A percentile compares a stretch with the other conserved stretches of the same genome.
phyloP scores from a whole-genome alignment of 306 rosid species.

The Cucurbita moschata region DNA sequence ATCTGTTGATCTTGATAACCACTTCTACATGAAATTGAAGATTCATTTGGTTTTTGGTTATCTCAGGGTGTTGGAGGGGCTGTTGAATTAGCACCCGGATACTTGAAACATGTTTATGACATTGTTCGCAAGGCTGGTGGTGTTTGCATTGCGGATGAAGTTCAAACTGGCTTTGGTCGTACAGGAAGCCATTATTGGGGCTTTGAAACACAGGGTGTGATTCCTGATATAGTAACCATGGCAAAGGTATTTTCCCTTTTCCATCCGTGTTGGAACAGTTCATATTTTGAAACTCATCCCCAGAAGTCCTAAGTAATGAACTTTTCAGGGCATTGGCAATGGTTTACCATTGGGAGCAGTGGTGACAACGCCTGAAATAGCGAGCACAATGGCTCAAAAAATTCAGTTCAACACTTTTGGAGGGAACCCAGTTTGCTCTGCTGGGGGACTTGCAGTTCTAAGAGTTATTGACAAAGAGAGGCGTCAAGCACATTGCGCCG shows the following conservation, averaged over 20 bases:
- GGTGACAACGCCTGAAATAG: conserved; percentile 86
- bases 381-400: conserved; percentile 64
- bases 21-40: background rate
- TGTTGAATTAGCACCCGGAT: conserved; percentile 79
- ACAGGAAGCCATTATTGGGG: conserved; percentile 96
- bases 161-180: conserved; percentile 94
- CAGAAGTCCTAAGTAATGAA: background rate
- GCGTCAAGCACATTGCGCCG: conserved; percentile 66
- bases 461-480: conserved; percentile 73
- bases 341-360: conserved; percentile 91
- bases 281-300: background rate
- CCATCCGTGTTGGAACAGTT: background rate
- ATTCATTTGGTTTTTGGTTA: background rate
- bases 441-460: conserved; percentile 84
- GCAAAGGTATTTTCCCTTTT: conserved; percentile 50
- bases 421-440: conserved; percentile 91
- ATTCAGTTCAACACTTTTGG: conserved; percentile 74
- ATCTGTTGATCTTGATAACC: background rate
- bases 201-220: conserved; percentile 75
- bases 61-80: conserved; percentile 86
- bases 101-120: conserved; percentile 69
- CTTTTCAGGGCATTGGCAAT: conserved; percentile 76
- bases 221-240: conserved; percentile 94
- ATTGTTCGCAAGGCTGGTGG: conserved; percentile 81
- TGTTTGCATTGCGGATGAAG: conserved; percentile 94